A percentile compares a stretch with the other conserved stretches of the same genome.
phyloP scores from a whole-genome alignment of 768 basidiomycete species.

The Pulveroboletus sp. region DNA sequence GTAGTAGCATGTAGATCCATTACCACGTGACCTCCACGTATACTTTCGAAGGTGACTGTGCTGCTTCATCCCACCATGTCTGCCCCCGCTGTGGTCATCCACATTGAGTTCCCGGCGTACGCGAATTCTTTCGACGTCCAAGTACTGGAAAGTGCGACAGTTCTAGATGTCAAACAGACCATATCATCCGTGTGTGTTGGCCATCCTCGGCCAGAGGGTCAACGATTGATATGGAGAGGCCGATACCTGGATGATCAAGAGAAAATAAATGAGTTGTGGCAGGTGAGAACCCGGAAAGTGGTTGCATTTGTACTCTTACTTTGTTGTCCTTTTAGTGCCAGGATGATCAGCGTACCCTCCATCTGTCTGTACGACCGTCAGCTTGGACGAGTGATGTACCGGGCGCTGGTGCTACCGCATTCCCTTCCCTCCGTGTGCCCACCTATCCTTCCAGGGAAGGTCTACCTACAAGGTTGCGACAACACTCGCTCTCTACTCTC shows the following conservation, averaged over 20 bases:
- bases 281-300: conserved; percentile 40
- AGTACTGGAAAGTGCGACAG: conserved; percentile 45
- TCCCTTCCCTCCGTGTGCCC: neutral
- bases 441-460: neutral
- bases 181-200: conserved; percentile 62
- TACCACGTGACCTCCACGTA: conserved; percentile 34
- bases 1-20: conserved; percentile 27
- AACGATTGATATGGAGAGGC: conserved; percentile 75
- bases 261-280: conserved; percentile 66
- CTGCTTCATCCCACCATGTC: conserved; percentile 16
- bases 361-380: conserved; percentile 78
- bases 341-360: conserved; percentile 60
- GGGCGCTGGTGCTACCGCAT: conserved; percentile 17
- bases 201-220: conserved; percentile 64
- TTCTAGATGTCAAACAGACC: conserved; percentile 65
- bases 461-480: neutral
- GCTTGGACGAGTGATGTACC: conserved; percentile 66
- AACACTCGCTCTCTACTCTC: neutral
- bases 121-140: conserved; percentile 62
- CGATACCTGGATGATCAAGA: conserved; percentile 64
- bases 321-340: conserved; percentile 37
- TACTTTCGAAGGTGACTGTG: neutral
- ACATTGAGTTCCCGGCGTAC: conserved; percentile 75
- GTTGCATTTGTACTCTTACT: conserved; percentile 5
- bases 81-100: conserved; percentile 38